Evolutionary conservation across 495 filamentous ascomycete species (phyloP).

Genomic region (Peziza echinospora): DNA sequence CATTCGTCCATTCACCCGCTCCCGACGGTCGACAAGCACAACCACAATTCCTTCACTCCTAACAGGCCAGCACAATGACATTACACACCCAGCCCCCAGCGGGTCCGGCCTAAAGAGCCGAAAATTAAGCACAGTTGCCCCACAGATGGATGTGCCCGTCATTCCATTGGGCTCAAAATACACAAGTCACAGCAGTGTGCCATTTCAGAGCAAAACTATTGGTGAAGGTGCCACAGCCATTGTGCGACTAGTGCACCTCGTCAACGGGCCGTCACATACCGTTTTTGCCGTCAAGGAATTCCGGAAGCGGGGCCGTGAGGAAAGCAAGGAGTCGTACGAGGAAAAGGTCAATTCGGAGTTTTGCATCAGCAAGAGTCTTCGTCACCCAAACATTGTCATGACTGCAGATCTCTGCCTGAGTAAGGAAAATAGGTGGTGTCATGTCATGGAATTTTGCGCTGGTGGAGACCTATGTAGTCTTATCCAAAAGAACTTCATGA

Average conservation of each 20-base stretch:
- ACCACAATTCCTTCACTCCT: constrained; percentile 17
- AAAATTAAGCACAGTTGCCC: constrained; percentile 14
- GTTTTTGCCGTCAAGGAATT: constrained; percentile 64
- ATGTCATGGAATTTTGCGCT: constrained; percentile 69
- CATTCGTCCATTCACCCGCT: constrained; percentile 11
- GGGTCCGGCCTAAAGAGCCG: constrained; percentile 17
- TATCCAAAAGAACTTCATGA: constrained; percentile 42
- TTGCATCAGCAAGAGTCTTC: constrained; percentile 49
- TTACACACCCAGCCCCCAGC: constrained; percentile 16
- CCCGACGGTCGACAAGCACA: constrained; percentile 14
- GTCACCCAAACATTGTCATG: constrained; percentile 61
- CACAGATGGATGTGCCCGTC: constrained; percentile 17
- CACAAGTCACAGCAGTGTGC: constrained; percentile 14
- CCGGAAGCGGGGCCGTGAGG: constrained; percentile 36
- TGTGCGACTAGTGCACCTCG: constrained; percentile 44
- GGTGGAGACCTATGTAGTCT: constrained; percentile 49
- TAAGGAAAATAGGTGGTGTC: constrained; percentile 43
- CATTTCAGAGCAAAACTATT: constrained; percentile 30
- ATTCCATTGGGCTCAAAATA: constrained; percentile 15
- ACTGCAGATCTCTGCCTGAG: constrained; percentile 46
- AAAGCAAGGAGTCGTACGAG: constrained; percentile 43
- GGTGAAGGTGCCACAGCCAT: constrained; percentile 53
- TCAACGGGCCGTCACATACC: constrained; percentile 25
- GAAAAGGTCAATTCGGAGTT: constrained; percentile 66
- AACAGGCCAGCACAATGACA: constrained; percentile 9